Conservation (phyloP, 2,329 filamentous ascomycete genomes). For the Pseudogymnoascus sp. region DNA sequence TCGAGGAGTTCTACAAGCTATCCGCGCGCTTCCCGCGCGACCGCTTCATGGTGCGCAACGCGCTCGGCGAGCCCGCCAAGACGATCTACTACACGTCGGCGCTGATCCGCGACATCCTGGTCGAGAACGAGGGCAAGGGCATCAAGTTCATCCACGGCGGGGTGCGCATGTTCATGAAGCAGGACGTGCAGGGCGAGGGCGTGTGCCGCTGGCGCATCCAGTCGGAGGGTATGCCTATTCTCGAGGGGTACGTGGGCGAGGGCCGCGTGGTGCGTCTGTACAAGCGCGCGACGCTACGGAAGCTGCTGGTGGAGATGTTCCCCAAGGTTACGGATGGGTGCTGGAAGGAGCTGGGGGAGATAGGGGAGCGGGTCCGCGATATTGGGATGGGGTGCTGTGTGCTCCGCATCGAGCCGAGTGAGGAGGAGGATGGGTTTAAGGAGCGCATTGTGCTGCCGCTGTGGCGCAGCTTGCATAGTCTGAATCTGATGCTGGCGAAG, state of each 20-base stretch:
- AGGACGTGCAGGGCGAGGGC: slow-evolving; percentile 78
- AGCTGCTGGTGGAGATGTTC: slow-evolving; percentile 92
- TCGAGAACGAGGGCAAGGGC: slow-evolving; percentile 78
- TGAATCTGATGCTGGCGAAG: slow-evolving; percentile 98
- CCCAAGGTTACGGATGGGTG: slow-evolving; percentile 71
- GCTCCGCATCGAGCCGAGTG: slow-evolving; percentile 70
- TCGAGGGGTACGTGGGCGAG: slow-evolving; percentile 82
- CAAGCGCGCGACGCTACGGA: slow-evolving; percentile 70
- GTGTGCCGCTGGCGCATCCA: slow-evolving; percentile 94
- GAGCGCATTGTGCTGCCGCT: slow-evolving; percentile 85
- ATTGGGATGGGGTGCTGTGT: slow-evolving; percentile 90
- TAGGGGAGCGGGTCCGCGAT: slow-evolving; percentile 71
- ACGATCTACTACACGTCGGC: slow-evolving; percentile 93
- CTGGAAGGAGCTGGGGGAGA: slow-evolving; percentile 73
- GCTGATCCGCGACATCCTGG: slow-evolving; percentile 76
- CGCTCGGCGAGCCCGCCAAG: slow-evolving; percentile 76
- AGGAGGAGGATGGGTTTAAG: slow-evolving; percentile 48
- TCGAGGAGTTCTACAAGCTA: slow-evolving; percentile 78
- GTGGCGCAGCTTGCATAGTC: slow-evolving; percentile 84
- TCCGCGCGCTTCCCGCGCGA: slow-evolving; percentile 78
- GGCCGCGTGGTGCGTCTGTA: slow-evolving; percentile 65
- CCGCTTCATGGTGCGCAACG: slow-evolving; percentile 94
- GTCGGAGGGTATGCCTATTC: slow-evolving; percentile 82
- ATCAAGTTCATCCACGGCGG: slow-evolving; percentile 95
- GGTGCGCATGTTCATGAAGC: slow-evolving; percentile 98